Evolutionary conservation across 768 basidiomycete genomes (phyloP), one percentile per base, ranked within the genome.

Genomic region (Cystobasidium onofrii): DNA sequence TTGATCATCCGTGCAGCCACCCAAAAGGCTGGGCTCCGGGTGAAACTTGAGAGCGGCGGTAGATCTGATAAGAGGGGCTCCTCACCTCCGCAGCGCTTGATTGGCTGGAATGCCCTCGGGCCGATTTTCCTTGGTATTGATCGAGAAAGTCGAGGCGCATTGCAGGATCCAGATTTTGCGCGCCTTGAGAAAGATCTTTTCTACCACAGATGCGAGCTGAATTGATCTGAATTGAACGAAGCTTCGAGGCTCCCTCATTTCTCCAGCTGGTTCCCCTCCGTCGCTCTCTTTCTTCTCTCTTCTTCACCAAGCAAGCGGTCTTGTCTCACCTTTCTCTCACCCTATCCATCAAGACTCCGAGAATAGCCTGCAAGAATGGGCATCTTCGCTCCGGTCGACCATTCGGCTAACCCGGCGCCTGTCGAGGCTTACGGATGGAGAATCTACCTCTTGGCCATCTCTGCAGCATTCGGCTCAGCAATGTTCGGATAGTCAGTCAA

Each of bases 401-500:
- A 57, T n/a, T 69, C 64, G 13, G 64, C 36, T 29, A 65, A 65
- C 39, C 50, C 69, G 9, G 50, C 69, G 54, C 69, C 69, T 18
- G 50, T 27, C 27, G n/a, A 74, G 36, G 73, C 64, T 7, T 74
- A 74, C 46, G 52, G 65, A 6, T 74, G 73, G 73, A 17, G 73
- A 17, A 46, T 57, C 12, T 74, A 74, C 62, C 20, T 55, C 25
- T 29, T 44, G 4, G 73, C 73, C 9, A 33, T 73, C 23, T 44
- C 57, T 17, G 73, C 73, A 20, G 63, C 64, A 13, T 63, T 65
- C 73, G 73, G 34, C 23, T 33, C 71, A 10, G 55, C 62, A 9
- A 60, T 73, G 55, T 73, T 73, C 36, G 70, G 70, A 33, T 57
- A 39, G 62, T 63, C 33, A 34, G 27, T 25, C 7, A 18, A 20